phyloP scores from a whole-genome alignment of 805 yeast species.

The Dipodascus albidus region DNA sequence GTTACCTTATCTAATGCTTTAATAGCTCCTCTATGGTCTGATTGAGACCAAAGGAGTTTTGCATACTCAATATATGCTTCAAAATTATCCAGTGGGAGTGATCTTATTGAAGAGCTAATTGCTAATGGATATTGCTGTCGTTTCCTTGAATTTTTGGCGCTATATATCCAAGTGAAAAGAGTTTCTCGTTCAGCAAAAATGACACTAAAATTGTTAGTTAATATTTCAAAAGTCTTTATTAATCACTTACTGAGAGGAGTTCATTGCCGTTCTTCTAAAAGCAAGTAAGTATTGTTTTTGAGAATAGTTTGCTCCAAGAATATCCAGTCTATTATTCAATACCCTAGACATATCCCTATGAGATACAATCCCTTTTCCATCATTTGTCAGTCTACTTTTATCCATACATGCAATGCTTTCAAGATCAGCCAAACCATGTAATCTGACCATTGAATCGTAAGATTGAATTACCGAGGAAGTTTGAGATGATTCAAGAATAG shows the following conservation, averaged over 20 bases:
- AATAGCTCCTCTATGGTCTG: conserved; percentile 77
- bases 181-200: conserved; percentile 15
- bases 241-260: conserved; percentile 15
- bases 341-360: conserved; percentile 9
- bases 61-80: conserved; percentile 50
- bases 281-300: conserved; percentile 50
- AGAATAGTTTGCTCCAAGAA: conserved; percentile 42
- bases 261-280: conserved; percentile 41
- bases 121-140: conserved; percentile 64
- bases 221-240: conserved; percentile 24
- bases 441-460: conserved; percentile 35
- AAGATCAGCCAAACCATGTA: conserved; percentile 57
- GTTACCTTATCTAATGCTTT: conserved; percentile 37
- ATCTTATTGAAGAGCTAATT: conserved; percentile 52
- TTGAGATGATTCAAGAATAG: conserved; percentile 38
- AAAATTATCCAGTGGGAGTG: conserved; percentile 28
- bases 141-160: conserved; percentile 56
- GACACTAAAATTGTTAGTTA: conserved; percentile 7
- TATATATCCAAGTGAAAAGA: conserved; percentile 43
- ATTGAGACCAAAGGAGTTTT: conserved; percentile 77
- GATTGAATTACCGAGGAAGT: conserved; percentile 41
- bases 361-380: conserved; percentile 2
- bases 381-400: not conserved
- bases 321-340: conserved; percentile 18
- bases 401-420: conserved; percentile 26